phyloP scores from a whole-genome alignment of 129 eudicot genomes.

The Flaveria sonorensis region DNA sequence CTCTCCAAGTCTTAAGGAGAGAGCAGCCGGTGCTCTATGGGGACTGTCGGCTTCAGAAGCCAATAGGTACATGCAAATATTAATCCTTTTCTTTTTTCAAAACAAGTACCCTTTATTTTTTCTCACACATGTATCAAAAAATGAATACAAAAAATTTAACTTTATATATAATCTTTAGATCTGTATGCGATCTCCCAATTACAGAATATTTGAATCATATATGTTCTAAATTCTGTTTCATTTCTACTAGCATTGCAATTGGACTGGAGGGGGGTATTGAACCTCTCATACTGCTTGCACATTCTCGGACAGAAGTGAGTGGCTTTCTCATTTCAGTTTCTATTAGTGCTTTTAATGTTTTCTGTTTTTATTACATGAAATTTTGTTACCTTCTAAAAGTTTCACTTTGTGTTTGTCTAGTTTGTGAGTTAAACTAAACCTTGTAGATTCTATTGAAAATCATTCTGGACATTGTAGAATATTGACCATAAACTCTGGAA shows the following conservation, averaged over 20 bases:
- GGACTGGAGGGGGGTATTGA: conserved; percentile 93
- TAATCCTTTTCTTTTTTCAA: neutral
- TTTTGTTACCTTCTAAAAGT: conserved; percentile 8
- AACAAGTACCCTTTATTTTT: too few species aligned
- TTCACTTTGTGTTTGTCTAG: neutral
- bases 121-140: too few species aligned
- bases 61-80: conserved; percentile 56
- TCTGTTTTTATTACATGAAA: neutral
- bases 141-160: too few species aligned
- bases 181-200: conserved; percentile 6
- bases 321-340: conserved; percentile 19
- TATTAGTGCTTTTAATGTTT: neutral
- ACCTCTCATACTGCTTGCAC: conserved; percentile 73
- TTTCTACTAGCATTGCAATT: conserved; percentile 74
- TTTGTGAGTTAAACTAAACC: too few species aligned
- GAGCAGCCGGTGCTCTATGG: conserved; percentile 99
- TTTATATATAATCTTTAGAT: neutral
- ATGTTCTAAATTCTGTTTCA: conserved; percentile 17
- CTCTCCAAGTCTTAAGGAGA: conserved; percentile 91
- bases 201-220: neutral
- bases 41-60: conserved; percentile 90
- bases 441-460: too few species aligned
- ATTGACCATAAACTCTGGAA: too few species aligned
- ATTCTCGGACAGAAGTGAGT: conserved; percentile 70
- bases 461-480: too few species aligned